Base-by-base conservation (phyloP, 805 yeast genomes). In the Hanseniaspora lachancei region DNA sequence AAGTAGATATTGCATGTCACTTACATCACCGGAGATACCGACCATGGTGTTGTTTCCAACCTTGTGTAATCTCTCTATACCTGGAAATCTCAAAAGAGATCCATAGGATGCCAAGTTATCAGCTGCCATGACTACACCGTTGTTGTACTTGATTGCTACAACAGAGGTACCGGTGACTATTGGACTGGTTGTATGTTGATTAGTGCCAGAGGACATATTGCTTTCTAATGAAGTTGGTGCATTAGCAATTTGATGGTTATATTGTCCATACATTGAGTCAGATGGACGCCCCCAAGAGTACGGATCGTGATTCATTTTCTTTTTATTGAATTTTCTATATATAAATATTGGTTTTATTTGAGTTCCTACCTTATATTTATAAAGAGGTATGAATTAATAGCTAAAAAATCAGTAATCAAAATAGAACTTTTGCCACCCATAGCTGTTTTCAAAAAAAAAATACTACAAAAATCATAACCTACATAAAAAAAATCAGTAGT, bases 261-360 rank as follows among this genome's bases (percentile, higher is more conserved):
- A 93, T 8, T 73, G 67, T 18, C 98, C 98, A 64, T 93, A 93
- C 1, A 81, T 76, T 46, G 78, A 80, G 66, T 85, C 81, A 41
- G 84, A 75, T 58, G 97, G 97, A 72, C 97, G 86, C 23, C 97
- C 98, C 98, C 98, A 91, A 62, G 77, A 76, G 63, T 76, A 81
- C 60, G 96, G 97, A 75, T 85, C 86, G 87, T 93, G 97, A 65
- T 91, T 86, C 98, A 91, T 93, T 47, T 44, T 86, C 98, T 93
- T 93, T 47, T 44, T 15, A 13, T 29, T 47, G 5, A 21, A 12
- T 32, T 23, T 20, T 21, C 18, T 48, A 18, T 15, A 32, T 42
- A 3, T n/a, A 35, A 5, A 2, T 43, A 42, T 27, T 34, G 47
- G 27, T 47, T 10, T 7, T 32, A 1, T 4, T 21, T 18, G 5